phyloP scores from a whole-genome alignment of 2,329 filamentous ascomycete species.

The Alternaria tenuissima region DNA sequence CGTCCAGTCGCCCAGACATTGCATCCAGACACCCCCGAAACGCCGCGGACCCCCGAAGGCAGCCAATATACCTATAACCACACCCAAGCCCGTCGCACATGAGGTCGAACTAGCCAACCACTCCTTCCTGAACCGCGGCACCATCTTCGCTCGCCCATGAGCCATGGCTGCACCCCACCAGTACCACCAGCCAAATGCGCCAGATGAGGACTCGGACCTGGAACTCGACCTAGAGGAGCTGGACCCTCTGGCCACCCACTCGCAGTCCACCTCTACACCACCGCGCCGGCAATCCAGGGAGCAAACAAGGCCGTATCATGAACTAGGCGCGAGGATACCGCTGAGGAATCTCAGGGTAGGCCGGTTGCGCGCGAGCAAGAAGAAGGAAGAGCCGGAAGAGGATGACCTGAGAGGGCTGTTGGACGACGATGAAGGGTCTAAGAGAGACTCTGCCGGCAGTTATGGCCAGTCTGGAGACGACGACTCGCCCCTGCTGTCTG shows the following conservation, averaged over 20 bases:
- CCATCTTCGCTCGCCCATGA: conserved; percentile 38
- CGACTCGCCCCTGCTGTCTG: conserved; percentile 75
- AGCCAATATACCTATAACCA: conserved; percentile 10
- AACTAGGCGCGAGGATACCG: conserved; percentile 68
- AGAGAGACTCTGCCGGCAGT: conserved; percentile 67
- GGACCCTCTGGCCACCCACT: conserved; percentile 63
- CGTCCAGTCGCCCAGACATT: conserved; percentile 25
- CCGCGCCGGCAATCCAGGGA: conserved; percentile 42
- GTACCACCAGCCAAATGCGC: conserved; percentile 64
- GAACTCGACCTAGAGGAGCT: conserved; percentile 82
- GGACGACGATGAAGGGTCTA: conserved; percentile 66
- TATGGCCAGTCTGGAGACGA: conserved; percentile 67
- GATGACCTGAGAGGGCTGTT: conserved; percentile 72
- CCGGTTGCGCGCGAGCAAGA: conserved; percentile 54
- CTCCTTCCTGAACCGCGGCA: conserved; percentile 11
- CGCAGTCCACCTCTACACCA: conserved; percentile 33
- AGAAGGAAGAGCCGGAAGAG: conserved; percentile 63
- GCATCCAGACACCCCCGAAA: conserved; percentile 21
- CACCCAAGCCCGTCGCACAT: conserved; percentile 17
- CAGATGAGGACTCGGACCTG: conserved; percentile 76
- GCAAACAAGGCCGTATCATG: conserved; percentile 45
- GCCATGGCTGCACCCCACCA: conserved; percentile 58
- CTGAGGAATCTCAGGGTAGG: conserved; percentile 68
- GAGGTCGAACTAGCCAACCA: conserved; percentile 16
- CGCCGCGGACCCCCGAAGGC: conserved; percentile 39